Evolutionary conservation across 2,329 filamentous ascomycete genomes (phyloP).

Genomic region (Ophioceras dolichostomum): DNA sequence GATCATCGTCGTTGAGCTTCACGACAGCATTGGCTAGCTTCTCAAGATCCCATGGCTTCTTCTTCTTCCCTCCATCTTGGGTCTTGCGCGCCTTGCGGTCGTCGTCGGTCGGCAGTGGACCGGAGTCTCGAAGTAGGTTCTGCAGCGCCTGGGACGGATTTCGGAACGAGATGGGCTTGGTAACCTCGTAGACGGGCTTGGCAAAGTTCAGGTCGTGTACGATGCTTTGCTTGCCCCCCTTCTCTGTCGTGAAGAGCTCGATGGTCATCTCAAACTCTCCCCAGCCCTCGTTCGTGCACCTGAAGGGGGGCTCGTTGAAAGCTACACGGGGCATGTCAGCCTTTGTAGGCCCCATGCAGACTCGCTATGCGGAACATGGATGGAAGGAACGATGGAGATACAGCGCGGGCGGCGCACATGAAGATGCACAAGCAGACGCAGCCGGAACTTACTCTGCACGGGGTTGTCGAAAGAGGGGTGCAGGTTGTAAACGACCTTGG

Average conservation of each 20-base stretch:
- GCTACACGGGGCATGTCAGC: too few relatives aligned
- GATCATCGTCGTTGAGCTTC: constrained; percentile 82
- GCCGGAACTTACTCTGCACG: constrained; percentile 77
- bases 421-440: too few relatives aligned
- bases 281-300: constrained; percentile 90
- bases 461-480: constrained; percentile 89
- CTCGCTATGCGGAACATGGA: background rate
- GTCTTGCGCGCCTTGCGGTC: constrained; percentile 52
- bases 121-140: constrained; percentile 68
- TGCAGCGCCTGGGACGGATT: constrained; percentile 85
- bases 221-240: constrained; percentile 68
- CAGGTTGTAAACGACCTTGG: constrained; percentile 84
- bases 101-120: constrained; percentile 68
- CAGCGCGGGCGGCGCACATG: too few relatives aligned
- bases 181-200: constrained; percentile 67
- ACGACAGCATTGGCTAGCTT: constrained; percentile 88
- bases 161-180: constrained; percentile 74
- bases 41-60: constrained; percentile 72
- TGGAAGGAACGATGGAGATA: constrained; percentile 25
- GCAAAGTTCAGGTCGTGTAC: constrained; percentile 89
- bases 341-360: too few relatives aligned
- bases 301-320: constrained; percentile 76
- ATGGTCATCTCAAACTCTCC: constrained; percentile 96
- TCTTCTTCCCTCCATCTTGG: constrained; percentile 62
- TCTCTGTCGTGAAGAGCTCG: constrained; percentile 70